phyloP scores from a whole-genome alignment of 139 green algal species.

The Pseudopediastrum boryanum region DNA sequence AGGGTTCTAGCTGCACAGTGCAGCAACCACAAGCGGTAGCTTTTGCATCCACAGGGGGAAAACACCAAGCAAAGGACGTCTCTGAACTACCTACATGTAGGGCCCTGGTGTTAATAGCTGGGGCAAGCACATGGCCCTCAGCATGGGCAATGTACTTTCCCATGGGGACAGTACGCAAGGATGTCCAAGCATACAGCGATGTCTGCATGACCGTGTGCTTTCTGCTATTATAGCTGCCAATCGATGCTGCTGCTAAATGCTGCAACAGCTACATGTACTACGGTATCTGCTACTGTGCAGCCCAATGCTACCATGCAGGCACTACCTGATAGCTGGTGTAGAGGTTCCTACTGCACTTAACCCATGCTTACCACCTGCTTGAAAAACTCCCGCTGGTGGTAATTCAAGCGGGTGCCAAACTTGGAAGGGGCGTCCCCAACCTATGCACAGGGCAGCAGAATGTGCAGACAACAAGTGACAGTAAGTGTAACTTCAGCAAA shows the following conservation, averaged over 20 bases:
- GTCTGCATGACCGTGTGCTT: background rate
- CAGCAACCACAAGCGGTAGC: no score
- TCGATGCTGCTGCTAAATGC: background rate
- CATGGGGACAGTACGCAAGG: no score
- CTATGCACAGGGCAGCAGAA: background rate
- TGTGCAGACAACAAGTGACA: background rate
- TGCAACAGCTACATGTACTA: background rate
- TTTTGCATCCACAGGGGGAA: no score
- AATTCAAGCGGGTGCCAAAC: slow-evolving; percentile 26
- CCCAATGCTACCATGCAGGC: background rate
- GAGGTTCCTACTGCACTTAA: background rate
- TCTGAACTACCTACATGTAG: no score
- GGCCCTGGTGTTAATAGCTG: no score
- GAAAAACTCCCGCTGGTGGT: slow-evolving; percentile 40
- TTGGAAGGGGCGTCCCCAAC: slow-evolving; percentile 43
- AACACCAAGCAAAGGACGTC: no score
- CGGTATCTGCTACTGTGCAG: background rate
- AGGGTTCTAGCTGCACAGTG: no score
- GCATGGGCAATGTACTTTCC: no score
- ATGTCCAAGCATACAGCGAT: background rate
- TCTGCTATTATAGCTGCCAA: background rate
- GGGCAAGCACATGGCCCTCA: no score
- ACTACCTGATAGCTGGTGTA: background rate
- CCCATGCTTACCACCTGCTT: slow-evolving; percentile 35
- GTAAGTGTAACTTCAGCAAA: no score